Evolutionary conservation across 768 basidiomycete species (phyloP).

Genomic region (Chalciporus chontae): DNA sequence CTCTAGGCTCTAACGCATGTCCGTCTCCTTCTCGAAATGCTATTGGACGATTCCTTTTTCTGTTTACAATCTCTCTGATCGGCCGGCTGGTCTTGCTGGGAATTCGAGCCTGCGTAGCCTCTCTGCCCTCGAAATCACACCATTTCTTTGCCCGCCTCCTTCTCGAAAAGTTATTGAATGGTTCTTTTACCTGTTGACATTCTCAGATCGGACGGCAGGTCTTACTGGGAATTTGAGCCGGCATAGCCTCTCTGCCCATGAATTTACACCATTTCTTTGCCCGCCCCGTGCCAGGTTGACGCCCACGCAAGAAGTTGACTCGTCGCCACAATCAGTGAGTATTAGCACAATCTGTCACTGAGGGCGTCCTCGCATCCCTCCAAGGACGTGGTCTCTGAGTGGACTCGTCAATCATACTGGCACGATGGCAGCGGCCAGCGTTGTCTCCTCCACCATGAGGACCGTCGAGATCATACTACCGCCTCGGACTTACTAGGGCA

Average conservation of each 20-base stretch:
- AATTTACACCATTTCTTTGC: too few relatives aligned
- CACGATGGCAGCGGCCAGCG: neutral
- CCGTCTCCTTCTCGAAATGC: conserved; percentile 17
- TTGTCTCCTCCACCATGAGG: neutral
- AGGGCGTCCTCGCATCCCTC: neutral
- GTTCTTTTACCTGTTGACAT: too few relatives aligned
- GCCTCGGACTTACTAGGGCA: too few relatives aligned
- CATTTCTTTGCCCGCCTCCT: conserved; percentile 21
- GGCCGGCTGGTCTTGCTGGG: conserved; percentile 24
- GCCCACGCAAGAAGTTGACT: too few relatives aligned
- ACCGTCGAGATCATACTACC: neutral
- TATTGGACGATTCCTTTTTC: conserved; percentile 8
- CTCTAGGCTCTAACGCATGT: conserved; percentile 26
- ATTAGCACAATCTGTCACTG: neutral
- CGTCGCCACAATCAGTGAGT: too few relatives aligned
- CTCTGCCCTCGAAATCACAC: conserved; percentile 4
- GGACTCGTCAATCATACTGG: neutral
- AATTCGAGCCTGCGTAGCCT: conserved; percentile 16
- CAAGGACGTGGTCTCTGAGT: neutral
- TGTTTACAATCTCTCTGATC: conserved; percentile 23
- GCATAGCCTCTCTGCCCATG: conserved; percentile 7
- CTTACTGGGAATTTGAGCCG: conserved; percentile 19
- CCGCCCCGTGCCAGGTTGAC: too few relatives aligned
- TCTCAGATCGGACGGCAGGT: conserved; percentile 12
- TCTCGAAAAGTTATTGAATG: conserved; percentile 9